phyloP scores from a whole-genome alignment of 2,329 filamentous ascomycete species.

The Periconia sp. region DNA sequence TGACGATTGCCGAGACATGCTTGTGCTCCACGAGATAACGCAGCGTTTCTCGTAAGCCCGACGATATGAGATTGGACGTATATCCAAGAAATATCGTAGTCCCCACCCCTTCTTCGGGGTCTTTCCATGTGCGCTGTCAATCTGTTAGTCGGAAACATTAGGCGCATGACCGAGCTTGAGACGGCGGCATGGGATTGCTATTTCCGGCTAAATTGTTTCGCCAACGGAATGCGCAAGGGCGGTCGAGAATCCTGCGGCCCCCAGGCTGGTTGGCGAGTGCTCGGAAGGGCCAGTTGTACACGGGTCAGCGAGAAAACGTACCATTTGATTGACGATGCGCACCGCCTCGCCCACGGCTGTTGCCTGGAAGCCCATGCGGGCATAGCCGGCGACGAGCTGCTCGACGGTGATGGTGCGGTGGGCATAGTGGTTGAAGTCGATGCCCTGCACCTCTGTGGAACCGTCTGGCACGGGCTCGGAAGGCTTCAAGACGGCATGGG shows the following conservation, averaged over 20 bases:
- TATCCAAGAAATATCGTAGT: slow-evolving; percentile 98
- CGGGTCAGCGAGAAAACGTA: slow-evolving; percentile 47
- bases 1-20: slow-evolving; percentile 91
- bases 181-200: slow-evolving; percentile 24
- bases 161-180: slow-evolving; percentile 25
- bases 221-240: slow-evolving; percentile 27
- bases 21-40: slow-evolving; percentile 92
- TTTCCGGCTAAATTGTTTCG: slow-evolving; percentile 41
- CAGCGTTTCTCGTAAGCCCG: slow-evolving; percentile 87
- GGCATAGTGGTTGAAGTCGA: slow-evolving; percentile 87
- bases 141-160: slow-evolving; percentile 32
- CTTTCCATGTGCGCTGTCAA: slow-evolving; percentile 74
- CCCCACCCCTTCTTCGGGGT: slow-evolving; percentile 76
- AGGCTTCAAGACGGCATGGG: slow-evolving; percentile 81
- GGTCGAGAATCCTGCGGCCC: too few relatives aligned
- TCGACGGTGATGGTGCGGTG: slow-evolving; percentile 80
- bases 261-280: too few relatives aligned
- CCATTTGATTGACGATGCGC: slow-evolving; percentile 95
- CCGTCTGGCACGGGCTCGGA: slow-evolving; percentile 82
- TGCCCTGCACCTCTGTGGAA: slow-evolving; percentile 82
- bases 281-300: slow-evolving; percentile 7
- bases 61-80: slow-evolving; percentile 97
- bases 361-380: slow-evolving; percentile 84
- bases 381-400: slow-evolving; percentile 82
- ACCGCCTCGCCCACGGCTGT: slow-evolving; percentile 84